Evolutionary conservation across 257 asterid genomes (phyloP), one percentile per base, ranked within the genome.

Genomic region (Solanum acaule): DNA sequence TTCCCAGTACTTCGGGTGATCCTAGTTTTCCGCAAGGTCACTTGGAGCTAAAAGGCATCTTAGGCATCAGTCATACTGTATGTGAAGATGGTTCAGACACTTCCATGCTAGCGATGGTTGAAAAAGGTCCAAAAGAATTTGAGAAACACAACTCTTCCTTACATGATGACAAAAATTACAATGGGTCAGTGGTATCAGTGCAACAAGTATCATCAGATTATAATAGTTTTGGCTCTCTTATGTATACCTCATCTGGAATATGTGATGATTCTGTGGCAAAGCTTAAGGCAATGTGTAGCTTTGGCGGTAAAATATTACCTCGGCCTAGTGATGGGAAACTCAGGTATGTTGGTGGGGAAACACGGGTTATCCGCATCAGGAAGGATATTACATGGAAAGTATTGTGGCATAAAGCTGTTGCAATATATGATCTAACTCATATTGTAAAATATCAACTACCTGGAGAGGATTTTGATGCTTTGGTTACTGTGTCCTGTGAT

Each of bases 291-390:
- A 98, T 96, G 81, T 96, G 96, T 95, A 96, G 99, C 88, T 96
- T 96, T 91, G 96, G 97, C 86, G 99, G 99, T 86, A 94, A 91
- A 89, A 95, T 96, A 56, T 88, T 96, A 59, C 98, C 99, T 61
- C 93, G 99, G 78, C 99, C 99, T 29, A 91, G 97, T 91, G 99
- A 96, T 91, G 97, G 98, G 85, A 94, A 92, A 86, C 97, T 95
- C 92, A 93, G 98, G 91, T 96, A 96, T 90, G 98, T 94, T 78
- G 99, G 99, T 49, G 99, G 99, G 84, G 99, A 96, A 92, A 96
- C 98, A 33, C 96, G 98, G 92, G 94, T 96, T 20, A 91, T 95
- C 88, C 92, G 95, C 84, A 91, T 96, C 87, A 91, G 94, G 91
- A 94, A 93, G 93, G 94, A 95, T 83, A 92, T 95, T 83, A 75